These are phyloP conservation scores for Yarrowia divulgata DNA, from an alignment of 805 yeast species.

Conservation along the genomic window DNA sequence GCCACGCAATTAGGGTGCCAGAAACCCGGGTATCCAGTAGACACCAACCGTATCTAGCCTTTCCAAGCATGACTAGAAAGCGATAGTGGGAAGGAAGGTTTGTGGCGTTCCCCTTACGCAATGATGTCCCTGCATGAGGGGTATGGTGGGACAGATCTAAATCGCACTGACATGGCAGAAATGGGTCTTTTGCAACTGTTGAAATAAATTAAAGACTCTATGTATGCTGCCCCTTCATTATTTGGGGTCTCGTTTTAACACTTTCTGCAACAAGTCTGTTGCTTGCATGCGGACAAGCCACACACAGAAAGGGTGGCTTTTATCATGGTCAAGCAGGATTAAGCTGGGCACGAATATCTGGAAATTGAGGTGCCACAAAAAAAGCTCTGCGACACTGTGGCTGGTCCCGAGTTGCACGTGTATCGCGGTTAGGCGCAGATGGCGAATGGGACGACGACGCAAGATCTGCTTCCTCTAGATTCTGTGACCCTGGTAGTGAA, in stretches of 20 bases:
- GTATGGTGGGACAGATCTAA: neutral
- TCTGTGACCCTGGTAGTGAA: slow-evolving; percentile 1
- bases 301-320: slow-evolving; percentile 17
- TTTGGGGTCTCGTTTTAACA: neutral
- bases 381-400: slow-evolving; percentile 4
- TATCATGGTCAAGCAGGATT: slow-evolving; percentile 24
- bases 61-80: neutral
- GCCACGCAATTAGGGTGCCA: neutral
- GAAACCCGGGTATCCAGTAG: slow-evolving; percentile 5
- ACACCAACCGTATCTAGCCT: neutral
- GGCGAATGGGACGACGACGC: neutral
- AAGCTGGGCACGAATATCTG: neutral
- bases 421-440: slow-evolving; percentile 7
- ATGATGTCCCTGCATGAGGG: slow-evolving; percentile 35
- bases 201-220: slow-evolving; percentile 7
- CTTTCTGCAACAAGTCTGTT: neutral
- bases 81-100: neutral
- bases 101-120: slow-evolving; percentile 28
- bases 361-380: neutral
- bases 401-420: slow-evolving; percentile 13
- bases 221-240: no score
- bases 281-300: slow-evolving; percentile 7
- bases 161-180: no score
- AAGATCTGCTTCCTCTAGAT: neutral
- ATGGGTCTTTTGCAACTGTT: neutral